A percentile compares a stretch with the other conserved stretches of the same genome.
Conservation (phyloP, 2,329 filamentous ascomycete genomes). For the Colletotrichum horii region DNA sequence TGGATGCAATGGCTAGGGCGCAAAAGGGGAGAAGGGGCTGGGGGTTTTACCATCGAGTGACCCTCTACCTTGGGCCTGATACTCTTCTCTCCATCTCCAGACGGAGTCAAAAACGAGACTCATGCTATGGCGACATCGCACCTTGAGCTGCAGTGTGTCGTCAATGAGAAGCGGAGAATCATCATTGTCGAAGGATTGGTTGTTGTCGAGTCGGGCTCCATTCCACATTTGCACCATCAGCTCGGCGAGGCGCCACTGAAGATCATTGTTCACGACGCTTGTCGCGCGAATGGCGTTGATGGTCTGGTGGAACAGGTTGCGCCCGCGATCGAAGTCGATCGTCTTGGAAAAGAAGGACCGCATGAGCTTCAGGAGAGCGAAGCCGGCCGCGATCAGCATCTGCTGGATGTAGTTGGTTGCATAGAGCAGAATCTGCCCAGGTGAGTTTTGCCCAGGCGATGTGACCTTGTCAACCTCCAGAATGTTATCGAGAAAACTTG, state of each 20-base stretch:
- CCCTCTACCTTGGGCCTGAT: slow-evolving; percentile 72
- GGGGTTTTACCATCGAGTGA: slow-evolving; percentile 69
- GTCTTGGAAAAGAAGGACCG: slow-evolving; percentile 76
- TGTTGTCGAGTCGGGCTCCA: slow-evolving; percentile 60
- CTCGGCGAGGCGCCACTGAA: slow-evolving; percentile 80
- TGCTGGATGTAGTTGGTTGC: slow-evolving; percentile 81
- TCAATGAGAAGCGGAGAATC: slow-evolving; percentile 60
- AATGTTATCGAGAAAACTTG: slow-evolving; percentile 71
- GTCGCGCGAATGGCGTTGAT: slow-evolving; percentile 74
- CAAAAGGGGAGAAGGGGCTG: not conserved
- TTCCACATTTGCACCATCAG: slow-evolving; percentile 91
- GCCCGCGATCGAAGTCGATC: slow-evolving; percentile 72
- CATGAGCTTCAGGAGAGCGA: slow-evolving; percentile 79
- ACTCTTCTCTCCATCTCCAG: slow-evolving; percentile 86
- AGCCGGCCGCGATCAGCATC: slow-evolving; percentile 83
- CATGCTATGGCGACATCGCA: slow-evolving; percentile 85
- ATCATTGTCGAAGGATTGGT: slow-evolving; percentile 54
- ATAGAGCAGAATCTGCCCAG: slow-evolving; percentile 65
- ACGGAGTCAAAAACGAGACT: slow-evolving; percentile 85
- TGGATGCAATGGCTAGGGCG: slow-evolving; percentile 23
- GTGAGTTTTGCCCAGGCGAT: slow-evolving; percentile 48
- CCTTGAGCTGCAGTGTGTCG: slow-evolving; percentile 77
- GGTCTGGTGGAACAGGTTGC: slow-evolving; percentile 72
- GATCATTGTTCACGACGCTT: slow-evolving; percentile 78
- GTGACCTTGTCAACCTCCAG: slow-evolving; percentile 57